Conservation (phyloP, 805 yeast species). For the Zygoascus flipseniorum region DNA sequence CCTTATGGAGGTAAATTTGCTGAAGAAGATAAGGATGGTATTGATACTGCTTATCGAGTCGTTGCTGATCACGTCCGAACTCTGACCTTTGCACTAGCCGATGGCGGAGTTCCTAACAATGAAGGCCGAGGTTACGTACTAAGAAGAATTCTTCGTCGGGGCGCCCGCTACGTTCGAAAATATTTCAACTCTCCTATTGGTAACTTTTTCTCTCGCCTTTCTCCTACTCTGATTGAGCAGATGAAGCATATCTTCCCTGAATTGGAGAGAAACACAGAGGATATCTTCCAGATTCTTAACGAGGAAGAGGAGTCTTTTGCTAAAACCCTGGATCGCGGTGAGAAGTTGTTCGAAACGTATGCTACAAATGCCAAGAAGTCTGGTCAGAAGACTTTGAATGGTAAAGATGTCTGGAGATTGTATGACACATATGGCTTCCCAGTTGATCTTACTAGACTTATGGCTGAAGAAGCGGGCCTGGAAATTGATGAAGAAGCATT, state of each 20-base stretch:
- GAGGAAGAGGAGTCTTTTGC: constrained; percentile 96
- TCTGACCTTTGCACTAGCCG: constrained; percentile 88
- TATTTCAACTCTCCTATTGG: constrained; percentile 95
- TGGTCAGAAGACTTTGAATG: constrained; percentile 69
- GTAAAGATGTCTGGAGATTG: constrained; percentile 96
- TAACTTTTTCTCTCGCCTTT: constrained; percentile 80
- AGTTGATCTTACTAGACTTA: constrained; percentile 90
- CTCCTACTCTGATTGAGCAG: constrained; percentile 88
- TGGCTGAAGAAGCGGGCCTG: constrained; percentile 97
- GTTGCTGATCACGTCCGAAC: constrained; percentile 98
- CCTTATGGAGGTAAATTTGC: constrained; percentile 91
- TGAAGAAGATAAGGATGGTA: constrained; percentile 83
- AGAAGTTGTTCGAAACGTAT: constrained; percentile 88
- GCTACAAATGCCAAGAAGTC: constrained; percentile 74
- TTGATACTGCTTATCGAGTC: constrained; percentile 97
- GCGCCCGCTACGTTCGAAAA: constrained; percentile 93
- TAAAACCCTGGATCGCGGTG: constrained; percentile 95
- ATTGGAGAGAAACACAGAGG: constrained; percentile 57
- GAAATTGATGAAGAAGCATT: constrained; percentile 88
- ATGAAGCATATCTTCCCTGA: constrained; percentile 90
- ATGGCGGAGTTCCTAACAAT: constrained; percentile 98
- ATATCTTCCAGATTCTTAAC: constrained; percentile 80
- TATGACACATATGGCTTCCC: constrained; percentile 99
- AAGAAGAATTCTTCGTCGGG: constrained; percentile 95
- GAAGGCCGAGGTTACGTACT: constrained; percentile 98